Conservation (phyloP, 2,329 filamentous ascomycete species). For the Fusarium sp. region DNA sequence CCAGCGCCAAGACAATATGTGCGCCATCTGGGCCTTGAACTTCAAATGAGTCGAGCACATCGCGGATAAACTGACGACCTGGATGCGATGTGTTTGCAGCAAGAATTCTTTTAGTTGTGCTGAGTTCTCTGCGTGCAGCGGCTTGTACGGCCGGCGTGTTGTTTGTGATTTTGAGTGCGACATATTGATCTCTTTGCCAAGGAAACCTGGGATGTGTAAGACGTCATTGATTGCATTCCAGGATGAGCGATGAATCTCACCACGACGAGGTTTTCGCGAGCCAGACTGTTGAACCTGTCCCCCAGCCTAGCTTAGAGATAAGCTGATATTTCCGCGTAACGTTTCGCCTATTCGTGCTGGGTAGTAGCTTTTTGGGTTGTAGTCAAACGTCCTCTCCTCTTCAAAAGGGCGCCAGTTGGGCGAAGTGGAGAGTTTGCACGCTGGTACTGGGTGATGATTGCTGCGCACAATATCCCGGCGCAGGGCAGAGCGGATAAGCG, state of each 20-base stretch:
- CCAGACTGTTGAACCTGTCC: constrained; percentile 55
- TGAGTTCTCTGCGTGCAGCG: constrained; percentile 42
- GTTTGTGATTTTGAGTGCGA: constrained; percentile 47
- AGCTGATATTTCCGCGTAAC: constrained; percentile 51
- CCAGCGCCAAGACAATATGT: constrained; percentile 41
- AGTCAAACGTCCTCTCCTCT: constrained; percentile 42
- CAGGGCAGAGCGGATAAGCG: background rate
- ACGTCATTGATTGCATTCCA: background rate
- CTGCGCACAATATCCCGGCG: background rate
- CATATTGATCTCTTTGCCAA: constrained; percentile 41
- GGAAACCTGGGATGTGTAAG: constrained; percentile 31
- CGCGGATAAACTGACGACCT: constrained; percentile 39
- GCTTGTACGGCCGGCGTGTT: constrained; percentile 37
- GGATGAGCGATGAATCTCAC: constrained; percentile 26
- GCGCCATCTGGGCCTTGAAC: constrained; percentile 32
- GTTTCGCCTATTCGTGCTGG: constrained; percentile 49
- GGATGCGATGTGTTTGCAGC: constrained; percentile 35
- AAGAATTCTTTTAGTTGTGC: constrained; percentile 41
- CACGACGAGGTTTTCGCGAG: constrained; percentile 45
- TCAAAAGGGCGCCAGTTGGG: constrained; percentile 29
- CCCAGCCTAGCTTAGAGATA: constrained; percentile 53
- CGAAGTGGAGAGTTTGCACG: constrained; percentile 24
- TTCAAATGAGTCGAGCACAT: constrained; percentile 41
- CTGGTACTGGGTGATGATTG: background rate
- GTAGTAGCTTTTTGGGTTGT: constrained; percentile 47